These are phyloP conservation scores for Arabidopsis arenosa DNA, from an alignment of 345 rosid species.

Conservation along the genomic window DNA sequence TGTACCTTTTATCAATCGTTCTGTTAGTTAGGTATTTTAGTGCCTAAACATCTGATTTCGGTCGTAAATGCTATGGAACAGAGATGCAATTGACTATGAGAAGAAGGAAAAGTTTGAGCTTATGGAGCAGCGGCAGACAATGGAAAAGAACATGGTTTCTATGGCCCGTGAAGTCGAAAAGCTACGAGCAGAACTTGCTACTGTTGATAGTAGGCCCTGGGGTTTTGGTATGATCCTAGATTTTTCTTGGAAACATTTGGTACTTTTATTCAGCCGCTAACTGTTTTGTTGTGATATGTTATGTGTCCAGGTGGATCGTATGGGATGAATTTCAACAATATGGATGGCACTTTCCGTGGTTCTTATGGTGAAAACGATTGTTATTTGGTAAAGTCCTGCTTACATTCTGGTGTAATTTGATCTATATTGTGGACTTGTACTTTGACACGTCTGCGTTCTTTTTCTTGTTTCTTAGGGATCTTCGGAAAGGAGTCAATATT, in stretches of 20 bases:
- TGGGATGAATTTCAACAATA: slow-evolving; percentile 61
- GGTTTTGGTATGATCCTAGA: slow-evolving; percentile 59
- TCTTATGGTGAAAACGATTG: slow-evolving; percentile 73
- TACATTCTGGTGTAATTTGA: slow-evolving; percentile 19
- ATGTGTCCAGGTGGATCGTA: slow-evolving; percentile 66
- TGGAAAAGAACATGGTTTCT: slow-evolving; percentile 93
- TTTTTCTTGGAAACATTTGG: slow-evolving; percentile 22
- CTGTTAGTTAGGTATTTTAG: not conserved
- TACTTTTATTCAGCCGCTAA: slow-evolving; percentile 5
- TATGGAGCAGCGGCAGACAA: slow-evolving; percentile 87
- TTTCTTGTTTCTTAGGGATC: slow-evolving; percentile 58
- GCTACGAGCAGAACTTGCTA: slow-evolving; percentile 80
- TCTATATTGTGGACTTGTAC: slow-evolving; percentile 21
- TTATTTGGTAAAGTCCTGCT: slow-evolving; percentile 59
- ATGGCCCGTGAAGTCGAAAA: slow-evolving; percentile 99
- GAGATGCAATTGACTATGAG: slow-evolving; percentile 86
- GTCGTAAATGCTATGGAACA: slow-evolving; percentile 27
- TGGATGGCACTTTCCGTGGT: slow-evolving; percentile 63
- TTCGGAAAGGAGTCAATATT: slow-evolving; percentile 65
- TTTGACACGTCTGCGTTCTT: slow-evolving; percentile 22
- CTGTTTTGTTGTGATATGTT: slow-evolving; percentile 19
- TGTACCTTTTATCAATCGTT: slow-evolving; percentile 19
- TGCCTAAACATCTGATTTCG: not conserved
- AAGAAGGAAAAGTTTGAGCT: slow-evolving; percentile 93
- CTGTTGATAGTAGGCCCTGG: slow-evolving; percentile 71